Base-by-base conservation (phyloP, 2,329 filamentous ascomycete species). In the Fusarium lyarnte region DNA sequence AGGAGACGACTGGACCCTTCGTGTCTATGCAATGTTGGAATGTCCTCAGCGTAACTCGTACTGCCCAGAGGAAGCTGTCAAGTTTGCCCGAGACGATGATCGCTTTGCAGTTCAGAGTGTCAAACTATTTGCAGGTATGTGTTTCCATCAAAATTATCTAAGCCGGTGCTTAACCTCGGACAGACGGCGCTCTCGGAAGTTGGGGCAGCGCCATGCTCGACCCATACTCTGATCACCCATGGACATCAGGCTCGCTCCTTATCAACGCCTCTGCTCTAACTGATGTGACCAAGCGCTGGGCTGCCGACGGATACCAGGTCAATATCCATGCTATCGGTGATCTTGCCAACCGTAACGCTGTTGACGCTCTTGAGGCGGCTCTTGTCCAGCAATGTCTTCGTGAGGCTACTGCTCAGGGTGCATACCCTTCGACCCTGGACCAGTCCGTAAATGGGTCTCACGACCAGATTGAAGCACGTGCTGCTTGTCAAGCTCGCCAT, bases 281-380 rank as follows among this genome's bases (percentile, higher is more conserved):
- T 2, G 78, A 82, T 10, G 81, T 92, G 14, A 84, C 90, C 6
- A 81, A 80, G 16, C 79, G 86, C 33, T 93, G 91, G 91, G 87
- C 90, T 21, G 80, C 80, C 5, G 85, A 84, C 39, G 89, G 89
- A 17, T 93, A 86, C 74, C 91, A 93, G 77, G 90, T 93, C 62
- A 92, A 91, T 76, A 91, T 93, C 66, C 91, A 93, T 78, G 91
- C 91, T 52, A 93, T 93, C 64, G 91, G 91, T 13, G 91, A 93
- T 78, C 84, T 88, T 8, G 91, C 91, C 21, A 92, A 92, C 77
- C 86, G 90, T 31, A 83, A 89, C 36, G 89, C 90, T 62, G 81
- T 93, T 47, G 87, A 92, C 72, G 90, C 91, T 13, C 86, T 93
- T 57, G 85, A 88, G 51, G 82, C 84, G 11, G 87, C 89, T 14